These are phyloP conservation scores for Chlamydomonas schloesseri DNA, from an alignment of 139 green algal genomes.

Conservation along the genomic window DNA sequence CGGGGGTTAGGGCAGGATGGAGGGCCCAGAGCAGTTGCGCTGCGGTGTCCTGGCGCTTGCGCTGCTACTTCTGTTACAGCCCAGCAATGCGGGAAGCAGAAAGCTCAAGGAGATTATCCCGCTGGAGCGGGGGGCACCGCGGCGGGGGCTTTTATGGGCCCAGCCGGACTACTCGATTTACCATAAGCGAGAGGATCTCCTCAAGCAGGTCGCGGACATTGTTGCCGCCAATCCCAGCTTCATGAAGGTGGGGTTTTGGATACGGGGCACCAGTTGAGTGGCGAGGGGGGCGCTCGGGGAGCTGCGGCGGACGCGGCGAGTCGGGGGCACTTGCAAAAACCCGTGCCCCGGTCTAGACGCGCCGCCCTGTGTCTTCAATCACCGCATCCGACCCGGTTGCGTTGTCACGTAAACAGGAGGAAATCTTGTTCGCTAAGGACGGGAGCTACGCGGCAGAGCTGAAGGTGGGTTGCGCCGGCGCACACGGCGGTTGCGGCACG, in stretches of 20 bases:
- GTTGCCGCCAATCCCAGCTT: constrained; percentile 58
- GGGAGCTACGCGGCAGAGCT: constrained; percentile 53
- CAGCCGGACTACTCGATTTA: constrained; percentile 80
- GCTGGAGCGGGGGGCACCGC: too few species aligned
- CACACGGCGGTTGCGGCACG: too few species aligned
- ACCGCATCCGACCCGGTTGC: too few species aligned
- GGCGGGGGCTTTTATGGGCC: neutral
- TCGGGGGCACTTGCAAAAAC: too few species aligned
- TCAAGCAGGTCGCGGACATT: constrained; percentile 61
- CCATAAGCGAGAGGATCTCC: constrained; percentile 71
- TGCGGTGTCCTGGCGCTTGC: neutral
- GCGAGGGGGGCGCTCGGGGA: too few species aligned
- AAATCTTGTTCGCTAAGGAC: constrained; percentile 43
- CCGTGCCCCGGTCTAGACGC: too few species aligned
- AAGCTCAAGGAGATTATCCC: too few species aligned
- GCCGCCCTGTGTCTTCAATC: too few species aligned
- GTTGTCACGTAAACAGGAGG: constrained; percentile 23
- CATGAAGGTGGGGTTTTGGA: constrained; percentile 65
- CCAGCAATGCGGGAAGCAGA: too few species aligned
- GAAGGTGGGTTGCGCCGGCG: constrained; percentile 40
- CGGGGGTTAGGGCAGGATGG: too few species aligned
- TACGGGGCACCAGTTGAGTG: neutral
- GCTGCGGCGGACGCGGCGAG: too few species aligned
- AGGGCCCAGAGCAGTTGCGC: too few species aligned
- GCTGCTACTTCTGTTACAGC: neutral